phyloP scores from a whole-genome alignment of 305 asterid genomes.

The Fraxinus platypoda region DNA sequence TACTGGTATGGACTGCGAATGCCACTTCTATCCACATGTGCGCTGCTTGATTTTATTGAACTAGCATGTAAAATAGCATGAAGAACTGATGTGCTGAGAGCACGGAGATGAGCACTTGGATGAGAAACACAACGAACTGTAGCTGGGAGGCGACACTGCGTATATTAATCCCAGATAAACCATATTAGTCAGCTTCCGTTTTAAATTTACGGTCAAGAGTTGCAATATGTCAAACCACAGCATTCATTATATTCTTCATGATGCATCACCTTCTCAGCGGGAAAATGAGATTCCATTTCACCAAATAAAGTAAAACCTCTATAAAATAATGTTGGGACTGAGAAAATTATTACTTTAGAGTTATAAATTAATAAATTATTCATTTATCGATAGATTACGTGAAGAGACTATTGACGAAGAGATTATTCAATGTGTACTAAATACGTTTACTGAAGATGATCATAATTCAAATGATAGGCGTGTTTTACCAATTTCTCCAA shows the following conservation, averaged over 20 bases:
- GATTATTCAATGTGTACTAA: not conserved
- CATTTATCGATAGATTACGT: not conserved
- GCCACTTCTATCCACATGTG: constrained; percentile 38
- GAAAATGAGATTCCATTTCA: not conserved
- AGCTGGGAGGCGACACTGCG: constrained; percentile 67
- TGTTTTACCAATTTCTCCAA: not conserved
- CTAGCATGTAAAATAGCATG: constrained; percentile 71
- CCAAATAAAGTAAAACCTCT: not conserved
- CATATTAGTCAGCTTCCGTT: not conserved
- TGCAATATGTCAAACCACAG: not conserved
- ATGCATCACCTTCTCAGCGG: not conserved
- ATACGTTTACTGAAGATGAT: not conserved
- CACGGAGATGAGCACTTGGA: constrained; percentile 94
- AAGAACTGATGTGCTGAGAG: constrained; percentile 92
- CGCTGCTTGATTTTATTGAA: constrained; percentile 43
- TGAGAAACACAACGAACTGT: constrained; percentile 70
- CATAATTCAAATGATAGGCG: not conserved
- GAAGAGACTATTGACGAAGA: not conserved
- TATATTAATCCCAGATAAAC: not conserved
- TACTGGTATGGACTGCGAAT: constrained; percentile 49
- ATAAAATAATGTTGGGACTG: not conserved
- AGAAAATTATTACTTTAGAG: not conserved
- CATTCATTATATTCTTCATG: not conserved
- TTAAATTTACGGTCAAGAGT: not conserved
- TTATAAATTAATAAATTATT: not conserved